Base-by-base conservation (phyloP, 139 green algal genomes). In the Zygnema cylindricum region DNA sequence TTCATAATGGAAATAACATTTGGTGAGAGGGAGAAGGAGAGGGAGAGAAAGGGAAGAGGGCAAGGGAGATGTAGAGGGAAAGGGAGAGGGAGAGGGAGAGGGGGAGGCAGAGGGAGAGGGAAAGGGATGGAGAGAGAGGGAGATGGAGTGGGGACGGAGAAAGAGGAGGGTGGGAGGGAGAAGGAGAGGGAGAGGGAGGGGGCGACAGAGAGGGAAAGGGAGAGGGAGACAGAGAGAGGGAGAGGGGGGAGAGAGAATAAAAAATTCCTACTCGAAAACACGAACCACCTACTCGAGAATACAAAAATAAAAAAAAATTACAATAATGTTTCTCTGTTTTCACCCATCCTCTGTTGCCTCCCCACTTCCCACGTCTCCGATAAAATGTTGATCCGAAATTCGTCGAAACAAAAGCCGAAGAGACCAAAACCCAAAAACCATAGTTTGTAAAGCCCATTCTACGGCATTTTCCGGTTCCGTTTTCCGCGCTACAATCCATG, bases 341-440 rank as follows among this genome's bases (percentile, higher is more conserved):
- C 49, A 25, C 49, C 16, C 49, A 25, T 16, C 7, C 49, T 63
- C 49, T 63, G 7, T 63, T 16, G 16, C 16, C 49, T 63, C 16
- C 49, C 49, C 7, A 63, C 49, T 63, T 63, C 49, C 16, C 49
- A 63, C 16, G 7, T 63, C 49, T 16, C 49, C 71, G 16, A 79
- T 25, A 43, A 79, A 16, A 7, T 54, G 54, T 25, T 2, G 30
- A 2, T 87, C 69, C 2, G 32, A 1, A 57, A 36, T 49, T 42
- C 82, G 38, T 49, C 73, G 82, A 43, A 88, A 33, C 0, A 88
- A 39, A 0, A 88, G 49, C 33, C 82, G 82, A 11, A 88, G 82
- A 40, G 82, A 88, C 69, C 69, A 88, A 35, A 84, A 86, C 69
- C 82, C 82, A n/a, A 88, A 85, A 69, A 83, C 7, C 30, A 85